Percentiles rank a stretch among this genome's conserved stretches.
Conservation (phyloP, 2,329 filamentous ascomycete genomes). For the Calonectria pauciramosa region DNA sequence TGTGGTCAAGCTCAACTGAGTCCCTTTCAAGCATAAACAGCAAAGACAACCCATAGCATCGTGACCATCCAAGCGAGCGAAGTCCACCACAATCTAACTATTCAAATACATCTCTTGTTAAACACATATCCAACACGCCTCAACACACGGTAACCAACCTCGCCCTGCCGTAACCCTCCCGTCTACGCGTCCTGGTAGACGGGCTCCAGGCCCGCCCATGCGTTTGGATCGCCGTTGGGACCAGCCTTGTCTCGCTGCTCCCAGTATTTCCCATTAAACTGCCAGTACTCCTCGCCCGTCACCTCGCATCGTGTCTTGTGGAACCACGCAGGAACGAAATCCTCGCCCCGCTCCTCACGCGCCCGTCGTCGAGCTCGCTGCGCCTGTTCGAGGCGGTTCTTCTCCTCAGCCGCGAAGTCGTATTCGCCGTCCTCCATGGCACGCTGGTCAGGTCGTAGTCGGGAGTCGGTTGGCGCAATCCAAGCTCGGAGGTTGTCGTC, state of each 20-base stretch:
- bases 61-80: conserved; percentile 17
- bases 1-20: conserved; percentile 7
- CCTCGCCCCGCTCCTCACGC: conserved; percentile 83
- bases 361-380: conserved; percentile 82
- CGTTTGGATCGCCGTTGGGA: conserved; percentile 65
- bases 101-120: conserved; percentile 6
- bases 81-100: conserved; percentile 20
- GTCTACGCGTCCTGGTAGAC: conserved; percentile 68
- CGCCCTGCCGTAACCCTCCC: conserved; percentile 26
- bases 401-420: conserved; percentile 91
- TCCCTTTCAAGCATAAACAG: conserved; percentile 6
- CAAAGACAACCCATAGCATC: conserved; percentile 12
- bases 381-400: conserved; percentile 93
- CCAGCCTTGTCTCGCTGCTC: conserved; percentile 76
- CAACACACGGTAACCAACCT: not conserved
- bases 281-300: conserved; percentile 92
- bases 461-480: conserved; percentile 92
- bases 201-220: conserved; percentile 82
- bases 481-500: conserved; percentile 83
- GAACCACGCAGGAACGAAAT: conserved; percentile 92
- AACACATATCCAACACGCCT: not conserved
- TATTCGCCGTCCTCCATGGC: conserved; percentile 99
- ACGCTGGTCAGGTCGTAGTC: conserved; percentile 92
- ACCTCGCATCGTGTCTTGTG: conserved; percentile 77
- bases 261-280: conserved; percentile 93